These are phyloP conservation scores for Colletotrichum sp. DNA, from an alignment of 2,329 filamentous ascomycete species.

Conservation along the genomic window DNA sequence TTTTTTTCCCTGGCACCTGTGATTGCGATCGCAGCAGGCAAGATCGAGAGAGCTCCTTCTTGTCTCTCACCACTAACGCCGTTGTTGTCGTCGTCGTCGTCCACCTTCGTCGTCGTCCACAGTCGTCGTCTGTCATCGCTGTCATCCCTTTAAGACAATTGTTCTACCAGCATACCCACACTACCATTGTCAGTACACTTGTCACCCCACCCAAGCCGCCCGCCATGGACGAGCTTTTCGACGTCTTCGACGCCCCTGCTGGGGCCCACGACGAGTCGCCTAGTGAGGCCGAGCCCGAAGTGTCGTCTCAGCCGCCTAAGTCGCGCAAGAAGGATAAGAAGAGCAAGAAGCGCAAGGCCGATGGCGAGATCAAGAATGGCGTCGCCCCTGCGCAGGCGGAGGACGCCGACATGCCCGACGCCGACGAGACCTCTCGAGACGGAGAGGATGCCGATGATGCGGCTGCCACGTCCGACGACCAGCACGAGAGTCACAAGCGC, in stretches of 20 bases:
- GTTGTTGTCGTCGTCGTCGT: background rate
- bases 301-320: slow-evolving; percentile 32
- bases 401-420: slow-evolving; percentile 51
- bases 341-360: slow-evolving; percentile 86
- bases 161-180: background rate
- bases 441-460: slow-evolving; percentile 36
- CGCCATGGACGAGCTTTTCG: slow-evolving; percentile 79
- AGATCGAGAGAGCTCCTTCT: background rate
- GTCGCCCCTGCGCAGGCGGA: slow-evolving; percentile 30
- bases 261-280: slow-evolving; percentile 39
- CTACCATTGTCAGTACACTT: background rate
- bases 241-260: slow-evolving; percentile 76
- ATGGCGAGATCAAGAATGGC: slow-evolving; percentile 72
- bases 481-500: slow-evolving; percentile 60
- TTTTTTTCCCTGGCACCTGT: background rate
- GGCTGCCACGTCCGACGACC: slow-evolving; percentile 31
- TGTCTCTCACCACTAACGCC: background rate
- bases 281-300: slow-evolving; percentile 44
- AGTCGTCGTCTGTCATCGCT: background rate
- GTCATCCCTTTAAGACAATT: background rate
- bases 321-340: slow-evolving; percentile 61
- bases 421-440: slow-evolving; percentile 43
- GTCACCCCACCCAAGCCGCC: background rate
- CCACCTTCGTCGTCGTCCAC: background rate
- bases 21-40: slow-evolving; percentile 1